Evolutionary conservation across 352 stramenopile genomes (phyloP), one percentile per base, ranked within the genome.

Genomic region (Bremia lactucae): DNA sequence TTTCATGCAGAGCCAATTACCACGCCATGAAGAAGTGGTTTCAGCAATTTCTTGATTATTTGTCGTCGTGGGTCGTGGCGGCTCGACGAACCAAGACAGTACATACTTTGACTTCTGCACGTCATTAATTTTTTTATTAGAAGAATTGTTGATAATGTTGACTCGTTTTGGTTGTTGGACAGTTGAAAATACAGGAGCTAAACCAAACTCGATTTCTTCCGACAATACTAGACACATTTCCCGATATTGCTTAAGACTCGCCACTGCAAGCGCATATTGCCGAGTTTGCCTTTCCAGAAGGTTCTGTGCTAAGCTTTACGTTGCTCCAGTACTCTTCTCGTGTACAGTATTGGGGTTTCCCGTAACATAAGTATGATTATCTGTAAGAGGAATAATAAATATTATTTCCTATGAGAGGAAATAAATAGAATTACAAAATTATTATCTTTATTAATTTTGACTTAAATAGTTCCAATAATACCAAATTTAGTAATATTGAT

Each of bases 41-140:
- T 41, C 88, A 90, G 46, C 78, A 75, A 4, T 85, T 88, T 36
- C 52, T 87, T 13, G 87, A 91, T 46, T 86, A 87, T 62, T 91
- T 55, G 59, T 86, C 22, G 74, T 88, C 20, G 59, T 91, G 3
- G 75, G 72, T n/a, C 55, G 75, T 31, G 75, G 75, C 5, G 41
- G 48, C 6, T 58, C 84, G 15, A 63, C 65, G 0, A 74, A 85
- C 34, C 77, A 87, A 42, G 72, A 55, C 37, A 68, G 77, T 89
- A 68, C 38, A 73, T 68, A 33, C 13, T 8, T 20, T 11, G 20
- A 38, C n/a, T 3, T 38, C 11, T 22, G n/a, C 4, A 4, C 5
- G 13, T 23, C 38, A 23, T 29, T 31, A 18, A 35, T 6, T 24
- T 6, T 35, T 42, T 6, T 24, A 9, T 7, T 11, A 31, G 11